These are phyloP conservation scores for Penicillium egyptiacum DNA, from an alignment of 495 filamentous ascomycete genomes.

Conservation along the genomic window DNA sequence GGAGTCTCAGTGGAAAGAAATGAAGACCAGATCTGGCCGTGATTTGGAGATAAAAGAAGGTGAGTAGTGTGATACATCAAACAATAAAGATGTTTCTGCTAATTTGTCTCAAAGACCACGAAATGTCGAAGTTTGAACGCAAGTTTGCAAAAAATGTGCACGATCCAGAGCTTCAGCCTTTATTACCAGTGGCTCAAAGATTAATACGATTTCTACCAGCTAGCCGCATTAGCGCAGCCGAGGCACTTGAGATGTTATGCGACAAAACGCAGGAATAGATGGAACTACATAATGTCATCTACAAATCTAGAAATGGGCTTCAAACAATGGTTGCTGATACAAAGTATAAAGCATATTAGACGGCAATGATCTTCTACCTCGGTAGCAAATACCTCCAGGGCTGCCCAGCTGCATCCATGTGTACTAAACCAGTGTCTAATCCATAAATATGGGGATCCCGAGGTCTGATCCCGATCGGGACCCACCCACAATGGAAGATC, in stretches of 20 bases:
- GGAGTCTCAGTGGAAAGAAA: conserved; percentile 21
- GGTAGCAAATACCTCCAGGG: neutral
- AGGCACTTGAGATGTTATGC: neutral
- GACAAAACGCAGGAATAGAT: neutral
- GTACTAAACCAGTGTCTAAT: neutral
- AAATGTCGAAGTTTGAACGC: conserved; percentile 8
- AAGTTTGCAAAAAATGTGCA: conserved; percentile 11
- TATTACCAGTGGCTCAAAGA: conserved; percentile 13
- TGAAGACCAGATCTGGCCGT: conserved; percentile 9
- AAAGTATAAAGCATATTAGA: neutral
- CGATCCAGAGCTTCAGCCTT: conserved; percentile 11
- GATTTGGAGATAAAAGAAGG: conserved; percentile 18
- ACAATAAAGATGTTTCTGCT: neutral
- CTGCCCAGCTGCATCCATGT: too few species aligned
- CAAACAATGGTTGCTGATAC: neutral
- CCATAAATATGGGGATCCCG: neutral
- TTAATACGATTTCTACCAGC: conserved; percentile 16
- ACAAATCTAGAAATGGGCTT: neutral
- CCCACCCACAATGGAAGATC: neutral
- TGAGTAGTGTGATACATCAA: conserved; percentile 2
- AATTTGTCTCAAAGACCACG: conserved; percentile 8
- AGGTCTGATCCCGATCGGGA: neutral
- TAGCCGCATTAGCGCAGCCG: neutral
- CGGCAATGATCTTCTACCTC: neutral
- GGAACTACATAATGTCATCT: neutral